Percentiles rank a stretch among this genome's conserved stretches.
Evolutionary conservation across 768 basidiomycete genomes (phyloP).

Genomic region (Guyanaporus albipodus): DNA sequence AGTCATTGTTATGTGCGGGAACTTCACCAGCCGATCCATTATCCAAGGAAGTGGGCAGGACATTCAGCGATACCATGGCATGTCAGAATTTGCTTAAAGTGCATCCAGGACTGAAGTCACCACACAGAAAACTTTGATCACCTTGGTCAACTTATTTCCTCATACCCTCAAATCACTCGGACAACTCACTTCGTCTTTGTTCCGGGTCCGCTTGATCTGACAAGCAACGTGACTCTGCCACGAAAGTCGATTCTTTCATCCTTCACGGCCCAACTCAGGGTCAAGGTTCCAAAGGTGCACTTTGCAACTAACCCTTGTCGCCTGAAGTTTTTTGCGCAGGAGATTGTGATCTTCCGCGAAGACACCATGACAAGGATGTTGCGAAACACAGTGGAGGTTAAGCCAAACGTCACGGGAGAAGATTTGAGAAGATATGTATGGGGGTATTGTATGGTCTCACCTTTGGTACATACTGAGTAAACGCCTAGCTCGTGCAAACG

Average conservation of each 20-base stretch:
- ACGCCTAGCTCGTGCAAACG: constrained; percentile 82
- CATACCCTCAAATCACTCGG: constrained; percentile 73
- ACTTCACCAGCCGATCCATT: constrained; percentile 85
- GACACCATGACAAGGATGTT: constrained; percentile 93
- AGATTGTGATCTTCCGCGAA: constrained; percentile 91
- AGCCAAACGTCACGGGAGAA: constrained; percentile 70
- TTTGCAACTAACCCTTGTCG: constrained; percentile 92
- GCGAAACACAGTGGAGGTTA: constrained; percentile 85
- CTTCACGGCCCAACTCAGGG: constrained; percentile 64
- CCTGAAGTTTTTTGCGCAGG: constrained; percentile 92
- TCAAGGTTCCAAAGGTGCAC: constrained; percentile 73
- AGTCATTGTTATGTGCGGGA: constrained; percentile 89
- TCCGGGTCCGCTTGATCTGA: constrained; percentile 90
- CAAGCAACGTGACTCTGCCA: constrained; percentile 76
- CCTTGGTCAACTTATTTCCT: constrained; percentile 78
- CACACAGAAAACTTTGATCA: constrained; percentile 80
- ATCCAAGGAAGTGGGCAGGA: constrained; percentile 74
- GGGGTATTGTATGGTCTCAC: constrained; percentile 2
- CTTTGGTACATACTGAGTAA: not conserved
- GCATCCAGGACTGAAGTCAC: constrained; percentile 1
- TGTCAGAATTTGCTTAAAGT: not conserved
- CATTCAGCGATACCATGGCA: constrained; percentile 84
- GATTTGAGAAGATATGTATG: constrained; percentile 88
- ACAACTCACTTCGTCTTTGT: constrained; percentile 90
- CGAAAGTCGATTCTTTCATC: constrained; percentile 75